A percentile compares a stretch with the other conserved stretches of the same genome.
These are phyloP conservation scores for Colletotrichum paranaense DNA, from an alignment of 2,329 filamentous ascomycete genomes.

Conservation along the genomic window DNA sequence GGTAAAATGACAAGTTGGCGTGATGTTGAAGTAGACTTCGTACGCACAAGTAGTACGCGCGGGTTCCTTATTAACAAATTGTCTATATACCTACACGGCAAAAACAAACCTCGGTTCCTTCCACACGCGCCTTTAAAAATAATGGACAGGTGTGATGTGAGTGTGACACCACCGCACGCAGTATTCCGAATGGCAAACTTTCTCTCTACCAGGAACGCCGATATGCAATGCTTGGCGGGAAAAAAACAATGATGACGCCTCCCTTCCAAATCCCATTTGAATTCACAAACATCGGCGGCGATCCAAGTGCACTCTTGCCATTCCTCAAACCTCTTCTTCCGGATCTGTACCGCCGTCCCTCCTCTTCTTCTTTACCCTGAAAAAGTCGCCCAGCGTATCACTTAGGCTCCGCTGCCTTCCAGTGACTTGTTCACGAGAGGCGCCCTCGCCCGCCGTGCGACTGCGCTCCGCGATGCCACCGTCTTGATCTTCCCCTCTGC, in stretches of 20 bases:
- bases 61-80: background rate
- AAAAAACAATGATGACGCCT: slow-evolving; percentile 1
- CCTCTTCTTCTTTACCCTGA: slow-evolving; percentile 49
- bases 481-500: background rate
- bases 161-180: slow-evolving; percentile 3
- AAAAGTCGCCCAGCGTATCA: slow-evolving; percentile 54
- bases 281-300: background rate
- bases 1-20: too few species aligned
- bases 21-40: background rate
- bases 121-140: slow-evolving; percentile 3
- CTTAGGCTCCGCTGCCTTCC: slow-evolving; percentile 53
- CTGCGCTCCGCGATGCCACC: slow-evolving; percentile 21
- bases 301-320: too few species aligned
- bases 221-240: slow-evolving; percentile 32
- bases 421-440: slow-evolving; percentile 34
- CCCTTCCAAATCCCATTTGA: background rate
- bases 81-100: slow-evolving; percentile 11
- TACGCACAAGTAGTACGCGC: background rate
- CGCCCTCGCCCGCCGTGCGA: slow-evolving; percentile 27
- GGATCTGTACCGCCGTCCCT: slow-evolving; percentile 37
- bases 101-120: background rate
- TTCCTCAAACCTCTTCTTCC: slow-evolving; percentile 25
- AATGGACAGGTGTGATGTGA: slow-evolving; percentile 10
- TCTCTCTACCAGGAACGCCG: slow-evolving; percentile 34
- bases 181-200: background rate